Evolutionary conservation across 2,329 filamentous ascomycete genomes (phyloP).

Genomic region (Aspergillus sp.): DNA sequence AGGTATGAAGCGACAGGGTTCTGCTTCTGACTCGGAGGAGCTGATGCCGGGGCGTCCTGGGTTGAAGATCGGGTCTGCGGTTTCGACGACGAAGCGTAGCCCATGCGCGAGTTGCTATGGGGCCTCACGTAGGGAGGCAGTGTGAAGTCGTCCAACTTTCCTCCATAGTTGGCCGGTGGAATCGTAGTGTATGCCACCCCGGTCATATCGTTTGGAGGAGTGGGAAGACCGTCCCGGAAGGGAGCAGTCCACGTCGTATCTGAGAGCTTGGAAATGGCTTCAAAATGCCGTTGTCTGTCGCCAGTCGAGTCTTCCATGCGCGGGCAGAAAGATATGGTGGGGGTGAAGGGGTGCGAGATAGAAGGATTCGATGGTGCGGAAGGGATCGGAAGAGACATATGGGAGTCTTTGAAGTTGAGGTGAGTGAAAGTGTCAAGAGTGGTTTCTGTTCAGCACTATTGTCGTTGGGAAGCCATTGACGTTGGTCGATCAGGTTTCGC

Average conservation of each 20-base stretch:
- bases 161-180: constrained; percentile 29
- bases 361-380: constrained; percentile 25
- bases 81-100: constrained; percentile 21
- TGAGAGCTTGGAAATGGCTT: constrained; percentile 14
- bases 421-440: constrained; percentile 11
- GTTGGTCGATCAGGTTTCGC: not conserved
- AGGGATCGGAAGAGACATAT: constrained; percentile 34
- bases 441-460: constrained; percentile 9
- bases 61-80: constrained; percentile 21
- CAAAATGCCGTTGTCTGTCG: constrained; percentile 12
- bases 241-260: constrained; percentile 32
- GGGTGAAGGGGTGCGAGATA: constrained; percentile 25
- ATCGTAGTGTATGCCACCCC: constrained; percentile 38
- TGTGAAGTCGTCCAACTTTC: constrained; percentile 24
- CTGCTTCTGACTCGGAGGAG: constrained; percentile 25
- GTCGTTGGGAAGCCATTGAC: constrained; percentile 21
- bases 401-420: constrained; percentile 14
- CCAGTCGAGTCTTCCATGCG: constrained; percentile 14
- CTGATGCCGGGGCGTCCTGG: constrained; percentile 20
- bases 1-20: constrained; percentile 51
- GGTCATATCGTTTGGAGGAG: constrained; percentile 42
- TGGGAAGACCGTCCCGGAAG: constrained; percentile 40
- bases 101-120: constrained; percentile 18
- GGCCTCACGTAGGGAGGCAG: constrained; percentile 22
- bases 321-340: constrained; percentile 21